Base-by-base conservation (phyloP, 768 basidiomycete genomes). In the Pleurotus eryngii region DNA sequence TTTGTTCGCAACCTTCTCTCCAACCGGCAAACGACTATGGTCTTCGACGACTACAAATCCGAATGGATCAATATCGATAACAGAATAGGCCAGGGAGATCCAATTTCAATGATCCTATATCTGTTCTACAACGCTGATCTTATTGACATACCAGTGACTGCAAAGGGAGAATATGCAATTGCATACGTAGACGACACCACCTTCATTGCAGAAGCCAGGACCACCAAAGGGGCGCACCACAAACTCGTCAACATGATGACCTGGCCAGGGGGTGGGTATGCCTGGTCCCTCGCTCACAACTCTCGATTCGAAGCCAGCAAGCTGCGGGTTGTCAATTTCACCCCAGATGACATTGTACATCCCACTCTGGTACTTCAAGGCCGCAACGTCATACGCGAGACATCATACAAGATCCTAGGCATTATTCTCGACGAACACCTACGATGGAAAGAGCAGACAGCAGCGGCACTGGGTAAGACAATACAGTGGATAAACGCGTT, bases 351-450 rank as follows among this genome's bases (percentile, higher is more conserved):
- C 30, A 49, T 18, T 12, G 48, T 51, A 27, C 54, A 58, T 2
- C 47, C 60, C 39, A 24, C 60, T 2, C 8, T 50, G 5, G 6
- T 3, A 26, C 39, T 67, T 0, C 39, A 46, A 30, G 59, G 58
- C 9, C 42, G 37, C 2, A 30, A 47, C 9, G 57, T 70, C 2
- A 35, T 63, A 17, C 57, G 56, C 7, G 59, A 57, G 1, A 37
- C 57, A 11, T 42, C 20, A n/a, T 61, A 59, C 60, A 70, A 67
- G 37, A 68, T 68, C 55, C 64, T 73, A 0, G 72, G 72, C 0
- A 59, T 71, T 0, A 43, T 64, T 7, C 27, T 72, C 0, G 63
- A 73, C 50, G 49, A 57, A 15, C 47, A 67, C 37, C 55, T 67
- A 1, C 1, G 26, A 0, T 67, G 62, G 58, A 61, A 46, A 3